A percentile compares a stretch with the other conserved stretches of the same genome.
These are phyloP conservation scores for Arabidopsis thaliana DNA, from an alignment of 345 rosid genomes.

Conservation along the genomic window DNA sequence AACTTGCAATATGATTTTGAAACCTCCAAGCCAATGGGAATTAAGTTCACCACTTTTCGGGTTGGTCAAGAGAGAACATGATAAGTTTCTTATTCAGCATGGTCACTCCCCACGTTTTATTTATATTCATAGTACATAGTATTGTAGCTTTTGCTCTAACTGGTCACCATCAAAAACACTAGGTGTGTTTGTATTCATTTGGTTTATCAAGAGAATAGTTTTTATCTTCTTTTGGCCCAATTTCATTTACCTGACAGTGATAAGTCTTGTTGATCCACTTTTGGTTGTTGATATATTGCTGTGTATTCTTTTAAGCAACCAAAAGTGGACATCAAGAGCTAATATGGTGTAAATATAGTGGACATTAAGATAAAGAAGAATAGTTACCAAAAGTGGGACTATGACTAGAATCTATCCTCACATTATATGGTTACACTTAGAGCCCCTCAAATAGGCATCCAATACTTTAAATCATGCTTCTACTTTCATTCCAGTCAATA, in stretches of 20 bases:
- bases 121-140: background rate
- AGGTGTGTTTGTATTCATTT: slow-evolving; percentile 17
- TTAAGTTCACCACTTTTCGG: slow-evolving; percentile 23
- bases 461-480: slow-evolving; percentile 26
- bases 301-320: slow-evolving; percentile 33
- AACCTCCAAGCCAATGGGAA: slow-evolving; percentile 48
- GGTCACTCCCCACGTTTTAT: slow-evolving; percentile 28
- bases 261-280: slow-evolving; percentile 36
- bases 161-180: slow-evolving; percentile 26
- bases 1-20: slow-evolving; percentile 27
- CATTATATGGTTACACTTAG: slow-evolving; percentile 31
- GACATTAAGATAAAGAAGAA: slow-evolving; percentile 37
- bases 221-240: slow-evolving; percentile 24
- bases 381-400: slow-evolving; percentile 40
- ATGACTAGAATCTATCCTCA: slow-evolving; percentile 32
- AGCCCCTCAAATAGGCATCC: slow-evolving; percentile 42
- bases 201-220: slow-evolving; percentile 22
- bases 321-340: slow-evolving; percentile 38
- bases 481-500: slow-evolving; percentile 37
- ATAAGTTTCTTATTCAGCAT: slow-evolving; percentile 26
- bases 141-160: slow-evolving; percentile 19
- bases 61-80: slow-evolving; percentile 35
- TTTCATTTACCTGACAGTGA: slow-evolving; percentile 21
- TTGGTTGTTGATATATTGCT: slow-evolving; percentile 21
- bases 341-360: slow-evolving; percentile 18